Base-by-base conservation (phyloP, 768 basidiomycete species). In the Cytidiella melzeri region DNA sequence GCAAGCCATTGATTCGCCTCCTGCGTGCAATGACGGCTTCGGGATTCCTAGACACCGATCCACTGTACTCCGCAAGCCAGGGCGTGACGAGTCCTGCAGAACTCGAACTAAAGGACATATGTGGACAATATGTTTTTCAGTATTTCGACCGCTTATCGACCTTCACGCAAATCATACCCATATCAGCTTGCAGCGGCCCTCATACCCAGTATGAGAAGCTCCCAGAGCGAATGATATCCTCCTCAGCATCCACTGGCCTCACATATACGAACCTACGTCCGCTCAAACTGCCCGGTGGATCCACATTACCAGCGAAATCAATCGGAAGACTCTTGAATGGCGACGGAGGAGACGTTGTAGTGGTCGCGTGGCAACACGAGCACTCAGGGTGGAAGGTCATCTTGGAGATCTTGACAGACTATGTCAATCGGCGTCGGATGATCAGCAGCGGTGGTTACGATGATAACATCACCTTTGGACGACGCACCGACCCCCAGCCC, bases 361-460 rank as follows among this genome's bases (percentile, higher is more conserved):
- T 87, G 4, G 75, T 94, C 1, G 74, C 77, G 18, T 96, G 93
- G 93, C 75, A 84, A 53, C 83, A 87, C 55, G 72, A 81, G 40
- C 83, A 92, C 59, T 89, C 86, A 5, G 91, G 88, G 2, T 96
- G 93, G 93, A 85, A 79, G 55, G 63, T 95, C 12, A 66, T 95
- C 5, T 64, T 92, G n/a, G 92, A 92, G 56, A 69, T 94, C 7
- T 69, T 95, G 45, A 79, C 80, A 3, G 84, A 87, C 60, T 90
- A 85, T 60, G 80, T 85, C 48, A 81, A 79, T 50, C 76, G 77
- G 25, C 68, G 74, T 50, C 73, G 79, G 9, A 63, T 73, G 58
- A 51, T 69, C n/a, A 57, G 64, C 1, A 61, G 62, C 5, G 57
- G 67, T 20, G 64, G 73, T 18, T 63, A 63, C 11, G 79, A 78